These are phyloP conservation scores for Spencermartinsiella europaea DNA, from an alignment of 805 yeast species.

Conservation along the genomic window DNA sequence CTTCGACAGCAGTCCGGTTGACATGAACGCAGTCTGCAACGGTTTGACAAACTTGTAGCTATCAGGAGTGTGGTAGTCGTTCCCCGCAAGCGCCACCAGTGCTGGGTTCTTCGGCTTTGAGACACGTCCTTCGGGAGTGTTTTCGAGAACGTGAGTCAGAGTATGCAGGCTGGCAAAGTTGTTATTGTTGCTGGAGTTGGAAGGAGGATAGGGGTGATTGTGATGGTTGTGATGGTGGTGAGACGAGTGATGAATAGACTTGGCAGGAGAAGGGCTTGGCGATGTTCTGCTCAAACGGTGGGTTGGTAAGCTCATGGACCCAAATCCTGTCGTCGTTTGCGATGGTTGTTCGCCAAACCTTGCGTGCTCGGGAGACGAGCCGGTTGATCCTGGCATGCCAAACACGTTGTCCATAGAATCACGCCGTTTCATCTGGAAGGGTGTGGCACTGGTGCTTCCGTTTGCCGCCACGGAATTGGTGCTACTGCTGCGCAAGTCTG, in stretches of 20 bases:
- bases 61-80: constrained; percentile 44
- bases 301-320: neutral
- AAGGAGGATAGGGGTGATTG: neutral
- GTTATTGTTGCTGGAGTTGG: neutral
- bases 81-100: constrained; percentile 13
- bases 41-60: constrained; percentile 73
- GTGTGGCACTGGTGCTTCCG: neutral
- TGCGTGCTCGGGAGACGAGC: neutral
- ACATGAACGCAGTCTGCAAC: constrained; percentile 74
- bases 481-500: neutral
- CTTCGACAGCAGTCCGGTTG: constrained; percentile 66
- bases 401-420: constrained; percentile 16
- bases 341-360: neutral
- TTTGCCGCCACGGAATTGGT: neutral
- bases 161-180: constrained; percentile 9
- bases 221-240: constrained; percentile 2
- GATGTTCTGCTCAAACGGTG: constrained; percentile 12
- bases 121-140: constrained; percentile 5
- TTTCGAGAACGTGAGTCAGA: constrained; percentile 11
- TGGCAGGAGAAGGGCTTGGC: constrained; percentile 19
- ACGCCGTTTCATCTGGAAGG: constrained; percentile 7
- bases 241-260: constrained; percentile 4
- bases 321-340: constrained; percentile 4
- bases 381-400: neutral
- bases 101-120: constrained; percentile 15